phyloP scores from a whole-genome alignment of 129 eudicot species.

The Pulicaria dysenterica region DNA sequence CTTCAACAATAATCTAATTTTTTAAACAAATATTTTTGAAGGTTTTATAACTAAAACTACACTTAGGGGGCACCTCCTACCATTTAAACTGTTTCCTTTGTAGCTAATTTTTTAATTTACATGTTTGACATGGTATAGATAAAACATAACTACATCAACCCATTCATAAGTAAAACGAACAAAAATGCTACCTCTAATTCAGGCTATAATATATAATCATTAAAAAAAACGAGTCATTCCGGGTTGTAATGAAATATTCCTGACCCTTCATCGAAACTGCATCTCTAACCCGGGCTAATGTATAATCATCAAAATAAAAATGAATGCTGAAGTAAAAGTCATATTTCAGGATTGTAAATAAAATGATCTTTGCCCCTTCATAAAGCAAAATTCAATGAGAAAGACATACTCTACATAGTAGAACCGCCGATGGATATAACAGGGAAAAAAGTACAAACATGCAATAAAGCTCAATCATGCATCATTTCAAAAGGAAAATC shows the following conservation, averaged over 20 bases:
- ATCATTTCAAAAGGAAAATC: background rate
- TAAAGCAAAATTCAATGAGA: constrained; percentile 7
- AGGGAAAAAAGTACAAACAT: background rate
- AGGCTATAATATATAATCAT: background rate
- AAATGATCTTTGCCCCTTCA: constrained; percentile 10
- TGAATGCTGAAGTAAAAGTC: no score
- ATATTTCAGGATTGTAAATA: background rate
- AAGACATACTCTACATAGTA: background rate
- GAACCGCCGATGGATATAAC: background rate
- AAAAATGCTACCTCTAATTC: background rate
- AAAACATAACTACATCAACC: no score
- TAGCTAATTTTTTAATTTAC: no score
- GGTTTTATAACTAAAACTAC: no score
- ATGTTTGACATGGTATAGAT: no score
- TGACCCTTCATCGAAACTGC: background rate
- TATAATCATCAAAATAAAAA: no score
- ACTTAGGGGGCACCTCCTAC: no score
- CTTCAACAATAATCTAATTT: no score
- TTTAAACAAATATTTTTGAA: no score
- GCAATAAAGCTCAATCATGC: constrained; percentile 10
- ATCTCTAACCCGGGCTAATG: no score
- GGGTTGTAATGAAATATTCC: constrained; percentile 13
- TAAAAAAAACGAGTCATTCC: background rate
- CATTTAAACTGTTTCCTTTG: no score
- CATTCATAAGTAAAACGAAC: background rate